Evolutionary conservation across 352 stramenopile genomes (phyloP).

Genomic region (Pythium biforme): DNA sequence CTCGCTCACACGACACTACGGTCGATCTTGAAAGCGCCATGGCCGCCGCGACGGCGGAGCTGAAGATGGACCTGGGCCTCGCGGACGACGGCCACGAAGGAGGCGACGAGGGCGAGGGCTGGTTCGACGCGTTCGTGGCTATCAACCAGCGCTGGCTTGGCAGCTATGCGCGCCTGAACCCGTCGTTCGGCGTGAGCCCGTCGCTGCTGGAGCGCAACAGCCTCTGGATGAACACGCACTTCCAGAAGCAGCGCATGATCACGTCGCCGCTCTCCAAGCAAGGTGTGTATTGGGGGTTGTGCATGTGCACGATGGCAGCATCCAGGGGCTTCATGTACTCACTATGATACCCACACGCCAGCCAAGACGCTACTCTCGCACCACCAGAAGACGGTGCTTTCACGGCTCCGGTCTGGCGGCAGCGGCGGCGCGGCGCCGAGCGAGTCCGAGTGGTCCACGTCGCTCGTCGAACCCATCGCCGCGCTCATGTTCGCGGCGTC

Average conservation of each 20-base stretch:
- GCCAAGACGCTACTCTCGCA: slow-evolving; percentile 54
- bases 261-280: slow-evolving; percentile 55
- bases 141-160: slow-evolving; percentile 69
- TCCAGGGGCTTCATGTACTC: no score
- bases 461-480: slow-evolving; percentile 53
- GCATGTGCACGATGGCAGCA: no score
- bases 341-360: slow-evolving; percentile 6
- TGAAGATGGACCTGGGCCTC: slow-evolving; percentile 44
- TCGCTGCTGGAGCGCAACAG: slow-evolving; percentile 63
- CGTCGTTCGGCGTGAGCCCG: slow-evolving; percentile 52
- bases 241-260: slow-evolving; percentile 77
- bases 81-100: slow-evolving; percentile 37
- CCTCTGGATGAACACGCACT: slow-evolving; percentile 81
- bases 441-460: slow-evolving; percentile 52
- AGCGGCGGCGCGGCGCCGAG: slow-evolving; percentile 27
- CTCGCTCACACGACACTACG: no score
- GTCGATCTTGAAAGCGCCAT: background rate
- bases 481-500: slow-evolving; percentile 65
- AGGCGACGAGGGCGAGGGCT: slow-evolving; percentile 37
- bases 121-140: slow-evolving; percentile 51
- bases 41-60: slow-evolving; percentile 3
- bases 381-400: slow-evolving; percentile 43
- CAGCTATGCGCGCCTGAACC: slow-evolving; percentile 54
- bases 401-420: slow-evolving; percentile 36
- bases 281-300: slow-evolving; percentile 27